Percentiles rank a stretch among this genome's conserved stretches.
These are phyloP conservation scores for Saccharomyces paradoxus DNA, from an alignment of 805 yeast species.

Conservation along the genomic window DNA sequence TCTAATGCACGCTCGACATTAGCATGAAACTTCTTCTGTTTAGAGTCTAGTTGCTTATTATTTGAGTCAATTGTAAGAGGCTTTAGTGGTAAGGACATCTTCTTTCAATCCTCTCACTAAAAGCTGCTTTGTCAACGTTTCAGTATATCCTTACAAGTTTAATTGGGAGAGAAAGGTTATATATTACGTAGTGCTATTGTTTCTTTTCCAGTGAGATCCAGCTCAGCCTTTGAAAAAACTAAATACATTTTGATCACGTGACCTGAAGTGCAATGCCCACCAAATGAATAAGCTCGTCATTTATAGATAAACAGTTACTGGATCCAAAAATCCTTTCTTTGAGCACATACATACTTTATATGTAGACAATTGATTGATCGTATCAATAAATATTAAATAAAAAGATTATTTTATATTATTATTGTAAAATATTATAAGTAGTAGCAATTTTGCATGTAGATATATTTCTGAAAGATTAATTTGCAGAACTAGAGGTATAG, in stretches of 20 bases:
- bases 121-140: background rate
- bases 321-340: background rate
- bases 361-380: no score
- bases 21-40: constrained; percentile 60
- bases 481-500: background rate
- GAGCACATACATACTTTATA: no score
- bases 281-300: background rate
- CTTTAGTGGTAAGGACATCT: constrained; percentile 30
- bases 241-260: background rate
- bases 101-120: background rate
- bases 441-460: background rate
- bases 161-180: background rate
- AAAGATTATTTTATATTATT: no score
- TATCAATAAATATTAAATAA: no score
- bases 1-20: constrained; percentile 65
- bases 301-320: background rate
- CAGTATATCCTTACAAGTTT: background rate
- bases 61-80: constrained; percentile 27
- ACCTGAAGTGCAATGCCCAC: background rate
- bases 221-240: background rate
- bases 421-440: no score
- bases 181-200: background rate
- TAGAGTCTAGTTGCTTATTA: constrained; percentile 38
- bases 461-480: no score
- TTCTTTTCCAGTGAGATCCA: background rate